These are phyloP conservation scores for Elaphomyces granulatus DNA, from an alignment of 495 filamentous ascomycete genomes.

Conservation along the genomic window DNA sequence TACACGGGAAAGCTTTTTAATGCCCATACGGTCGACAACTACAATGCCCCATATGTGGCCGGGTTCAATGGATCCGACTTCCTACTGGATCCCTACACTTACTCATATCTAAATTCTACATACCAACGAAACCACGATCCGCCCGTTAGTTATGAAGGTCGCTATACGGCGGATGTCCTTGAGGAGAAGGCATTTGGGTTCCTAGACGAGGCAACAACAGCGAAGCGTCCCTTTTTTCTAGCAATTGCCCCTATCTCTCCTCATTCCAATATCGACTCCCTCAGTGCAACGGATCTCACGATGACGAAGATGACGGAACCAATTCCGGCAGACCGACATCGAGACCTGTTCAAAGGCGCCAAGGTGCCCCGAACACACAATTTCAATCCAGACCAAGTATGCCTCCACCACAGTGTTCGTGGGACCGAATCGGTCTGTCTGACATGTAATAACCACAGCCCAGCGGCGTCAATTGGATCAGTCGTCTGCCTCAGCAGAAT, in stretches of 20 bases:
- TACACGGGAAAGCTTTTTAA: slow-evolving; percentile 66
- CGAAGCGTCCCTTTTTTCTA: slow-evolving; percentile 50
- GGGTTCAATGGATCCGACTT: slow-evolving; percentile 49
- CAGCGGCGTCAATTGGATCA: slow-evolving; percentile 50
- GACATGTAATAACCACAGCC: slow-evolving; percentile 44
- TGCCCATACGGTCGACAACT: slow-evolving; percentile 42
- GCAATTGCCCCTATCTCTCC: slow-evolving; percentile 52
- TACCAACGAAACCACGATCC: slow-evolving; percentile 49
- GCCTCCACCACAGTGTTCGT: slow-evolving; percentile 30
- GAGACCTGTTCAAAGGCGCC: slow-evolving; percentile 23
- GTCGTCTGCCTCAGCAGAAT: slow-evolving; percentile 35
- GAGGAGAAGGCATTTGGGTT: slow-evolving; percentile 47
- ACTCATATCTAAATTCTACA: slow-evolving; percentile 51
- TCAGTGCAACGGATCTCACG: slow-evolving; percentile 9
- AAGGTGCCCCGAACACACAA: slow-evolving; percentile 24
- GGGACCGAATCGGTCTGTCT: too few species aligned
- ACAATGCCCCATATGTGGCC: slow-evolving; percentile 40
- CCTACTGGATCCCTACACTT: slow-evolving; percentile 57
- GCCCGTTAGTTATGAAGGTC: slow-evolving; percentile 41
- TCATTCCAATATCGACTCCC: slow-evolving; percentile 41
- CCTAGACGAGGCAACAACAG: slow-evolving; percentile 43
- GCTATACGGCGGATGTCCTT: slow-evolving; percentile 48
- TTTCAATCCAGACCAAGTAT: slow-evolving; percentile 36
- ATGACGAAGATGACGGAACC: slow-evolving; percentile 32
- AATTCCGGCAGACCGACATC: slow-evolving; percentile 30